Percentiles rank a stretch among this genome's conserved stretches.
These are phyloP conservation scores for Hericium coralloides DNA, from an alignment of 768 basidiomycete genomes.

Conservation along the genomic window DNA sequence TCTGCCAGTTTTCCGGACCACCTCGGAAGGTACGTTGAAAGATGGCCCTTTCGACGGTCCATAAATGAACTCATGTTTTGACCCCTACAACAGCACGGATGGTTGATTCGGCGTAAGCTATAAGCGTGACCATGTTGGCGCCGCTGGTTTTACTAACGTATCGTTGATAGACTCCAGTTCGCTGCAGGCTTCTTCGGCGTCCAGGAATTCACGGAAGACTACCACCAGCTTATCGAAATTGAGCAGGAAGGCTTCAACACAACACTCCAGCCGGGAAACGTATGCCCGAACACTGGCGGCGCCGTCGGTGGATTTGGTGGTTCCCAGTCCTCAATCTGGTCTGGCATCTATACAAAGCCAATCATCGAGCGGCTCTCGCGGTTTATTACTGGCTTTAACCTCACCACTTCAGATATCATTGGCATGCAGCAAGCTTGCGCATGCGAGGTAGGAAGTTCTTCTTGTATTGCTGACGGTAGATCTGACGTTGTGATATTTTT, in stretches of 20 bases:
- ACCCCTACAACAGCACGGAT: slow-evolving; percentile 17
- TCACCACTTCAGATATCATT: slow-evolving; percentile 20
- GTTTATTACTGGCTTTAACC: slow-evolving; percentile 22
- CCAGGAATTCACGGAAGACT: slow-evolving; percentile 30
- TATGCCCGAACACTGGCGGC: slow-evolving; percentile 22
- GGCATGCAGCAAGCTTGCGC: slow-evolving; percentile 31
- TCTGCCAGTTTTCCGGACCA: slow-evolving; percentile 40
- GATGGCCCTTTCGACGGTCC: slow-evolving; percentile 14
- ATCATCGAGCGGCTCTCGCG: slow-evolving; percentile 26
- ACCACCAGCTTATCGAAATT: slow-evolving; percentile 38
- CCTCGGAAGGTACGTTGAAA: slow-evolving; percentile 25
- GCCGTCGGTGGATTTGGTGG: slow-evolving; percentile 16
- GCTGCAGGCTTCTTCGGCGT: slow-evolving; percentile 41
- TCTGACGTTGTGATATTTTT: not conserved
- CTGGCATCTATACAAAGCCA: slow-evolving; percentile 28
- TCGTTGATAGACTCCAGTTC: slow-evolving; percentile 30
- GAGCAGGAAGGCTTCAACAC: slow-evolving; percentile 37
- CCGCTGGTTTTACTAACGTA: slow-evolving; percentile 5
- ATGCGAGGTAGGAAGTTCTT: slow-evolving; percentile 24
- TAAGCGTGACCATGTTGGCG: slow-evolving; percentile 13
- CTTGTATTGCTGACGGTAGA: slow-evolving; percentile 28
- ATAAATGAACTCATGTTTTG: not conserved
- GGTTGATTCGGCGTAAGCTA: slow-evolving; percentile 22
- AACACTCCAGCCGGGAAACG: slow-evolving; percentile 34
- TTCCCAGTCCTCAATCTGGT: slow-evolving; percentile 25